Base-by-base conservation (phyloP, 345 rosid species). In the Lepidium sativum region DNA sequence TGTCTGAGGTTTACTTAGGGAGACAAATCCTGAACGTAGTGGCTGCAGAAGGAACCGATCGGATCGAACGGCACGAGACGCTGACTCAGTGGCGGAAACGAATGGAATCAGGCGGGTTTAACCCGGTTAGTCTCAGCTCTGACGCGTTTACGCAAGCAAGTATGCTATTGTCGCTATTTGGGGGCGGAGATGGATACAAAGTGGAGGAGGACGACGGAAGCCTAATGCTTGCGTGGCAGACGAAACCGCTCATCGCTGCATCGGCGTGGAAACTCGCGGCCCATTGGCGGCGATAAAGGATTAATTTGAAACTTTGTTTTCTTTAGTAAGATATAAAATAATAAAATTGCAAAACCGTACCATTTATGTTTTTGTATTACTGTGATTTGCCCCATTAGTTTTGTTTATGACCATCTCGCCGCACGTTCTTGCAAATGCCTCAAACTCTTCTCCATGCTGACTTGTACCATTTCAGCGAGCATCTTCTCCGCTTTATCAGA, bases 391-490 rank as follows among this genome's bases (percentile, higher is more conserved):
- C 60, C 53, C 52, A 3, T n/a, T 40, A 69, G 67, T 60, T 69
- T 69, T 8, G 60, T 60, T 52, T 4, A 39, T 60, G 47, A 51
- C n/a, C n/a, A n/a, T n/a, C n/a, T n/a, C n/a, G n/a, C n/a, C n/a
- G 21, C 94, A 73, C 97, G 83, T 78, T 75, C 86, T 75, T 92
- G 97, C 52, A 92, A 44, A 80, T 89, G 94, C 72, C 82, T 84
- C 79, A 92, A 75, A 72, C 92, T 92, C 75, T 86, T 89, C 50
- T 92, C 96, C 98, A 92, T 89, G 77, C 96, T 88, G 14, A 89
- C 96, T 70, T 92, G 89, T 35, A 92, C 96, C 98, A 92, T 92
- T 77, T 92, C 97, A 9, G 94, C 80, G 29, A 92, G 79, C 94
- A 89, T 92, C 80, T 86, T 89, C 85, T 86, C 89, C 0, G 98